Evolutionary conservation across 345 rosid species (phyloP), one percentile per base, ranked within the genome.

Genomic region (Syzygium aromaticum): DNA sequence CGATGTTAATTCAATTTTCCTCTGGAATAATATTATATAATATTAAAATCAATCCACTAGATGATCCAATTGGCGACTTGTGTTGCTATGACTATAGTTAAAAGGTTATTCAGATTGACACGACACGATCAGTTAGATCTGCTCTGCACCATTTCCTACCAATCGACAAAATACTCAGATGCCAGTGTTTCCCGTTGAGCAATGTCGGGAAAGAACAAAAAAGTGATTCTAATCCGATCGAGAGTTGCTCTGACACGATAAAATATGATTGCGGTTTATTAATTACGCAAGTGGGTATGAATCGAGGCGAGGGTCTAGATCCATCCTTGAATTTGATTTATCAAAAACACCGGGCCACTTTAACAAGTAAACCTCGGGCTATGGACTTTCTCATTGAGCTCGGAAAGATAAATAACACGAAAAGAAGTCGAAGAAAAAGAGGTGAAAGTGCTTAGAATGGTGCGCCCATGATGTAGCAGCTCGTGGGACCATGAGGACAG

Each of bases 211-310:
- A 43, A 6, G 7, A 43, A 43, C 5, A 59, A 59, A 59, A 59
- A 59, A 3, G 0, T 0, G 0, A 0, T 1, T 4, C 11, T 13
- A 2, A 11, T 0, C 5, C 27, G 64, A 59, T 25, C 7, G 1
- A 59, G 1, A 11, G 15, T 27, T 3, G 0, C 0, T 59, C 7
- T 11, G 11, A 59, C 15, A 25, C 12, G 7, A 27, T 11, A 11
- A 59, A 59, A 27, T 7, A 59, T 6, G 3, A 59, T 14, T 14
- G 5, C 0, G 5, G 28, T 6, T 61, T 61, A 13, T 14, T 14
- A 61, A 61, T 61, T 61, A 61, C 1, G 38, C 33, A 13, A 61
- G 73, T n/a, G 33, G 73, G 19, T n/a, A 59, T 4, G 30, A 28
- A 59, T 59, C 1, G 12, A 27, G 27, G 46, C 6, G 11, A 30